Conservation (phyloP, 192 early-diverging fungal species). For the Backusella sp. region DNA sequence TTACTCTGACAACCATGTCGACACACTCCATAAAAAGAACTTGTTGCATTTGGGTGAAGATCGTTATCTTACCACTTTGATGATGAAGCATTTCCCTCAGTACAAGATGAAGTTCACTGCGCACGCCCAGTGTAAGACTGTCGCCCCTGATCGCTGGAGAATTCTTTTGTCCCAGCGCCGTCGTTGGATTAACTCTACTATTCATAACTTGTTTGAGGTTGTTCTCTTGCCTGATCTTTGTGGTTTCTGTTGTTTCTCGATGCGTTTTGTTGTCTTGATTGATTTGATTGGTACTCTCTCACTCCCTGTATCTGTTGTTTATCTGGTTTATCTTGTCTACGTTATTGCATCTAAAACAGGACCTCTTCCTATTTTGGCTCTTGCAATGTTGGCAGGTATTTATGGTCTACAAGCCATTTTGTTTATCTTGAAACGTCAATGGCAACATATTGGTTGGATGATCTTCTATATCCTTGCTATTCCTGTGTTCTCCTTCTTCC, state of each 20-base stretch:
- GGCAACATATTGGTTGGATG: slow-evolving; percentile 82
- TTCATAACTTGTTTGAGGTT: slow-evolving; percentile 97
- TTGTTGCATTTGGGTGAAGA: slow-evolving; percentile 98
- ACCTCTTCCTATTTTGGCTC: slow-evolving; percentile 74
- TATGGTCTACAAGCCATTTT: slow-evolving; percentile 91
- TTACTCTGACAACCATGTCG: slow-evolving; percentile 91
- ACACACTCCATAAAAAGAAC: slow-evolving; percentile 99
- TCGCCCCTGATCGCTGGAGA: slow-evolving; percentile 90
- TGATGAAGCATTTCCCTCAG: slow-evolving; percentile 98
- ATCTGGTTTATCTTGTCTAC: slow-evolving; percentile 85
- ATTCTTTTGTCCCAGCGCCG: slow-evolving; percentile 96
- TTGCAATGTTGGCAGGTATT: slow-evolving; percentile 82
- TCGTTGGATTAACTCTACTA: slow-evolving; percentile 98
- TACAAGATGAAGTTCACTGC: slow-evolving; percentile 92
- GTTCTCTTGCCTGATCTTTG: slow-evolving; percentile 92
- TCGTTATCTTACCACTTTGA: slow-evolving; percentile 92
- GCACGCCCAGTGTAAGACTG: slow-evolving; percentile 91
- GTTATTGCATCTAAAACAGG: slow-evolving; percentile 52
- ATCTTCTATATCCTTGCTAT: slow-evolving; percentile 86
- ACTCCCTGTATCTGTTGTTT: slow-evolving; percentile 89
- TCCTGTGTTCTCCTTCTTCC: slow-evolving; percentile 89
- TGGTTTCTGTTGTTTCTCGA: slow-evolving; percentile 96
- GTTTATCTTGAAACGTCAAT: slow-evolving; percentile 69
- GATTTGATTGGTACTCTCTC: slow-evolving; percentile 92
- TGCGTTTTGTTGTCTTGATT: slow-evolving; percentile 94